Percentiles rank a stretch among this genome's conserved stretches.
Conservation (phyloP, 371 early-diverging fungal species). For the Mucor mucedo region DNA sequence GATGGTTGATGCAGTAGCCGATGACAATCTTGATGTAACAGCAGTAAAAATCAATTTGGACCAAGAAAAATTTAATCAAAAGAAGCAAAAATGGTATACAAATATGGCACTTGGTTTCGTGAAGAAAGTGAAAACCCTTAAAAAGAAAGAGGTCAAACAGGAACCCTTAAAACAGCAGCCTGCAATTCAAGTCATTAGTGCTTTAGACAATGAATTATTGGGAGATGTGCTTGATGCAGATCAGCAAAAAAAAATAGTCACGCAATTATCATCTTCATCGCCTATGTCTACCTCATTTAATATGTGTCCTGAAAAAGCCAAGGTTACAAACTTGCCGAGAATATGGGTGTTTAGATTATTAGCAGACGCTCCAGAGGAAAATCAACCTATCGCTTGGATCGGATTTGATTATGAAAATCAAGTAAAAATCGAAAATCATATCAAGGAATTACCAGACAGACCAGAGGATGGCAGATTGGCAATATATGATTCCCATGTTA, state of each 20-base stretch:
- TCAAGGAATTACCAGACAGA: not conserved
- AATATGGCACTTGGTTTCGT: not conserved
- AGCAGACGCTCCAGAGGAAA: not conserved
- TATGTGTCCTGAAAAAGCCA: constrained; percentile 10
- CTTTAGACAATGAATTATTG: constrained; percentile 2
- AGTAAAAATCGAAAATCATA: constrained; percentile 18
- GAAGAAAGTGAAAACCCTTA: not conserved
- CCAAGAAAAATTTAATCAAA: not conserved
- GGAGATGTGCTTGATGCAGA: constrained; percentile 30
- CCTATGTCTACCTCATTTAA: not conserved
- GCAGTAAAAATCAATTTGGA: not conserved
- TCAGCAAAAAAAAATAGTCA: constrained; percentile 22
- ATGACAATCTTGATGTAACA: not conserved
- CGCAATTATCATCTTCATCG: constrained; percentile 1
- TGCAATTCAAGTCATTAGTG: constrained; percentile 13
- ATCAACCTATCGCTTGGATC: constrained; percentile 28
- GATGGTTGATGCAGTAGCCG: not conserved
- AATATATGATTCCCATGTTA: constrained; percentile 42
- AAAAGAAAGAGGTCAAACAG: not conserved
- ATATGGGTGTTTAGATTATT: constrained; percentile 42
- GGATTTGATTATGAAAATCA: constrained; percentile 44
- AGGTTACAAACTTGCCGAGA: constrained; percentile 22
- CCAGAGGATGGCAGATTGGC: constrained; percentile 31
- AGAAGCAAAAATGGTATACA: constrained; percentile 8
- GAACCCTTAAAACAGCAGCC: not conserved